Evolutionary conservation across 1,284 basidiomycete genomes (phyloP), one percentile per base, ranked within the genome.

Genomic region (Anthracocystis panici-leucophaei): DNA sequence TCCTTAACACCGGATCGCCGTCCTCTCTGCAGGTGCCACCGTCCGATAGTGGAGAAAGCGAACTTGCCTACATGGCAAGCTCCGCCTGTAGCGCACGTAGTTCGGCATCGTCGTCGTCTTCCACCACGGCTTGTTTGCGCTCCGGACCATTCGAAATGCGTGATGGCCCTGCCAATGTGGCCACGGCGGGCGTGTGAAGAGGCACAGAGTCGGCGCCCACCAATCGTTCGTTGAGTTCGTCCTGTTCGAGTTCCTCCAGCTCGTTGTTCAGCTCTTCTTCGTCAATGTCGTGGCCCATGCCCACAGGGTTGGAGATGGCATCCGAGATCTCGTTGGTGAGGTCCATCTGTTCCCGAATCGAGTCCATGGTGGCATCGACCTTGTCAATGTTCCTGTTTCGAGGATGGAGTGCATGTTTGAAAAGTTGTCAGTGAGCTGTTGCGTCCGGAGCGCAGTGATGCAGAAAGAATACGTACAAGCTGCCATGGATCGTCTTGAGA

Each of bases 251-350:
- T 42, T 94, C 93, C 33, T 92, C 93, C 41, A 99, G 88, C 85
- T 99, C 93, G 44, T 89, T 88, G 83, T 90, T 90, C 70, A 99
- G 89, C 48, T 92, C 93, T 70, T 93, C 92, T 91, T 95, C 93
- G 86, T 94, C 93, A 46, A 83, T 61, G 29, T 91, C 88, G 70
- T 89, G 85, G 56, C 90, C 91, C 79, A 89, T 89, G 68, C 90
- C 90, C 44, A 90, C 86, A 25, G 92, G 93, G 84, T 91, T 91
- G 44, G 94, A 93, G 83, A 99, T 95, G 61, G 93, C 91, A n/a
- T 95, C 92, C 60, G 93, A 93, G 71, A 99, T 94, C 87, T 99
- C 97, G 86, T 93, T 93, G 61, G 95, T 95, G 69, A 97, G 88
- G 64, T 95, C 93, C 87, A 94, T 92, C 87, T 98, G 95, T 82